Percentiles rank a stretch among this genome's conserved stretches.
These are phyloP conservation scores for Lactarius vividus DNA, from an alignment of 768 basidiomycete species.

Conservation along the genomic window DNA sequence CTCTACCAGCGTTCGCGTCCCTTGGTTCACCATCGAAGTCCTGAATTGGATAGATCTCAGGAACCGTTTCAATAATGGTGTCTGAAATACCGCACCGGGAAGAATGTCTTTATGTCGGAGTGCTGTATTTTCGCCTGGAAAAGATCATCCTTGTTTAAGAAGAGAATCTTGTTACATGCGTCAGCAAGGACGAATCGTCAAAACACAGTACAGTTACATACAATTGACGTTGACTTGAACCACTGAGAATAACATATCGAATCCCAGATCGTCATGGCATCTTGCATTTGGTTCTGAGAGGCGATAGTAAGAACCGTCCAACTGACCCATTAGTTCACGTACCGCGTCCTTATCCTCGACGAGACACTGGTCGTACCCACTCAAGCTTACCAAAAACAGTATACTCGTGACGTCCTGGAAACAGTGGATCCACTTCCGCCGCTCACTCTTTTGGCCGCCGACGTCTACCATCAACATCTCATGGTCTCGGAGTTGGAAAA, in stretches of 20 bases:
- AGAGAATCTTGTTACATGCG: slow-evolving; percentile 58
- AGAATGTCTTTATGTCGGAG: slow-evolving; percentile 86
- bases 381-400: slow-evolving; percentile 85
- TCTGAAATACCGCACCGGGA: slow-evolving; percentile 52
- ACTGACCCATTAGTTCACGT: slow-evolving; percentile 35
- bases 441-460: slow-evolving; percentile 89
- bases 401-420: slow-evolving; percentile 95
- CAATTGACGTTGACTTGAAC: slow-evolving; percentile 93
- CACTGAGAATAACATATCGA: slow-evolving; percentile 97
- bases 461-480: slow-evolving; percentile 94
- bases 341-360: slow-evolving; percentile 92
- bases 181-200: slow-evolving; percentile 6
- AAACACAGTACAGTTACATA: slow-evolving; percentile 32
- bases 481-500: slow-evolving; percentile 73
- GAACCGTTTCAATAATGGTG: slow-evolving; percentile 27
- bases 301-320: slow-evolving; percentile 9
- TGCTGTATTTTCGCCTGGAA: slow-evolving; percentile 77
- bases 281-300: slow-evolving; percentile 93
- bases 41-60: slow-evolving; percentile 37
- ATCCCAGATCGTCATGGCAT: slow-evolving; percentile 98
- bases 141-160: slow-evolving; percentile 95
- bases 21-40: slow-evolving; percentile 81
- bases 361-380: slow-evolving; percentile 92
- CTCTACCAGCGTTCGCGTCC: slow-evolving; percentile 72
- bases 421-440: slow-evolving; percentile 93